Percentiles rank a stretch among this genome's conserved stretches.
Conservation (phyloP, 225 moss, liverwort and hornwort genomes). For the Marchantia paleacea region DNA sequence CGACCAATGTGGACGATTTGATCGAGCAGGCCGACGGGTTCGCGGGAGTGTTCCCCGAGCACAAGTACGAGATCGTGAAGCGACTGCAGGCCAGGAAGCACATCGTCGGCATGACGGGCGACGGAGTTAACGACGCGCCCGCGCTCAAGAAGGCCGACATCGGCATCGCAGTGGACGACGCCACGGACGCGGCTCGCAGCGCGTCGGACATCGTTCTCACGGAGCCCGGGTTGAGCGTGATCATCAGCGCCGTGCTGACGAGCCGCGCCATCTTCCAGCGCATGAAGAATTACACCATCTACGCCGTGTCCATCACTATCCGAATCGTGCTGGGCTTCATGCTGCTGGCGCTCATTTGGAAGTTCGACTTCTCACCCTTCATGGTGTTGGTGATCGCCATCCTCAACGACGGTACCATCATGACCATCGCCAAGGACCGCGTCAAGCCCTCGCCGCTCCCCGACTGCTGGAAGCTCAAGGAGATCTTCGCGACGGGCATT, state of each 20-base stretch:
- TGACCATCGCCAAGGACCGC: conserved; percentile 39
- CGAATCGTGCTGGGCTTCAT: conserved; percentile 53
- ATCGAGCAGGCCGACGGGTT: conserved; percentile 15
- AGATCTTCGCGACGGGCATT: conserved; percentile 4
- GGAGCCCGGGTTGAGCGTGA: conserved; percentile 39
- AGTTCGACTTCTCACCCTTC: conserved; percentile 38
- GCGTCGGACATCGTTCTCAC: conserved; percentile 10
- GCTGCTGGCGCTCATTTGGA: conserved; percentile 32
- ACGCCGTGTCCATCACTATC: conserved; percentile 56
- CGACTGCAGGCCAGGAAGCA: background rate
- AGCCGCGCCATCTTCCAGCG: conserved; percentile 39
- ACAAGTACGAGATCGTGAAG: background rate
- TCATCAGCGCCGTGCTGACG: conserved; percentile 37
- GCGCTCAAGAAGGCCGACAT: background rate
- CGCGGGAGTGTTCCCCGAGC: conserved; percentile 13
- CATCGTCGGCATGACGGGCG: conserved; percentile 14
- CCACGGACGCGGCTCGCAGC: too few species aligned
- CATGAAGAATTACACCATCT: conserved; percentile 43
- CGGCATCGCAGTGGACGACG: conserved; percentile 1
- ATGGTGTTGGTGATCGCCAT: conserved; percentile 36
- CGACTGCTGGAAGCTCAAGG: conserved; percentile 17
- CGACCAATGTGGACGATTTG: background rate
- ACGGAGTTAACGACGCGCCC: conserved; percentile 18
- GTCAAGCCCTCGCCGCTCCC: conserved; percentile 34
- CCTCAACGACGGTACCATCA: conserved; percentile 36